These are phyloP conservation scores for Thalassiosira livingstoniorum DNA, from an alignment of 352 stramenopile species.

Conservation along the genomic window DNA sequence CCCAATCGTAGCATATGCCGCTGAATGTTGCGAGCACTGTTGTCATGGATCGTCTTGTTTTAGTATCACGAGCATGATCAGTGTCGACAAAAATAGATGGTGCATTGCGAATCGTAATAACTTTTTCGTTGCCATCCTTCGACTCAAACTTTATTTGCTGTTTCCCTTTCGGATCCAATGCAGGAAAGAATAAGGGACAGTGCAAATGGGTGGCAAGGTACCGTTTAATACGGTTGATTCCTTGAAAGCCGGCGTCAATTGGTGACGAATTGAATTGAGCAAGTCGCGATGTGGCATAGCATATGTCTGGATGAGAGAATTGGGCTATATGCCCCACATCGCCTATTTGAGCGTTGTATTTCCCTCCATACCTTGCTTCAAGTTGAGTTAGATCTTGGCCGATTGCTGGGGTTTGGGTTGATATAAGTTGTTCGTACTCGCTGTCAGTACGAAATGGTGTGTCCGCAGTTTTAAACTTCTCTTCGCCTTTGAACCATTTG, in stretches of 20 bases:
- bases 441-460: slow-evolving; percentile 40
- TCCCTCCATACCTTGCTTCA: slow-evolving; percentile 21
- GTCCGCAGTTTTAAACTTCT: slow-evolving; percentile 11
- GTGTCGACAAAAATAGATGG: slow-evolving; percentile 11
- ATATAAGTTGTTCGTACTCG: slow-evolving; percentile 32
- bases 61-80: slow-evolving; percentile 8
- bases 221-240: slow-evolving; percentile 10
- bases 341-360: slow-evolving; percentile 15
- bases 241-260: slow-evolving; percentile 22
- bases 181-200: slow-evolving; percentile 40
- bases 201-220: slow-evolving; percentile 44
- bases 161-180: slow-evolving; percentile 1
- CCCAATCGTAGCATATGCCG: background rate
- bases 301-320: slow-evolving; percentile 28
- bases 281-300: slow-evolving; percentile 16
- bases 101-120: background rate
- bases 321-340: slow-evolving; percentile 34
- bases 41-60: background rate
- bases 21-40: background rate
- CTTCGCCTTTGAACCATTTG: slow-evolving; percentile 4
- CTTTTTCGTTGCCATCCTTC: too few relatives aligned
- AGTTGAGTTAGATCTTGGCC: slow-evolving; percentile 9
- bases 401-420: slow-evolving; percentile 15
- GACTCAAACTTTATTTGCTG: too few relatives aligned
- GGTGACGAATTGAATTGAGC: slow-evolving; percentile 24